Evolutionary conservation across 768 basidiomycete genomes (phyloP), one percentile per base, ranked within the genome.

Genomic region (Termitomyces sp.): DNA sequence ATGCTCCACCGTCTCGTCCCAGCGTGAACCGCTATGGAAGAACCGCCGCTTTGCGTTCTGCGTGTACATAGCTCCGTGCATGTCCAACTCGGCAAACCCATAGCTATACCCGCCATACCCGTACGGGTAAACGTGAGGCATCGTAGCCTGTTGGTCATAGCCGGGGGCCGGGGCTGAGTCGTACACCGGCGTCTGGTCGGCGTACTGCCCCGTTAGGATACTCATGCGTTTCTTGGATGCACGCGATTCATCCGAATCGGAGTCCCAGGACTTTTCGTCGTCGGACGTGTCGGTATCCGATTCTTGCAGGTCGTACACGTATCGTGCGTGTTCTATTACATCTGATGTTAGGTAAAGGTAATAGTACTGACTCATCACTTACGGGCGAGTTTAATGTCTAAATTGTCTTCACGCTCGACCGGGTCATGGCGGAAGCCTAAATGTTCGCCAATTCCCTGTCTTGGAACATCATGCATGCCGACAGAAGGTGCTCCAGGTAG

Each of bases 381-480:
- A 90, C 89, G 87, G 12, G 87, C 87, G n/a, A 91, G 75, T 47
- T 75, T 78, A 56, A 81, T 80, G 64, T 92, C 90, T 37, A 91
- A 64, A 16, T 85, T 81, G 59, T 92, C 88, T 65, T 73, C 71
- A 32, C 68, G 69, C 42, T 78, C 78, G 37, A 78, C 78, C 13
- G 82, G 79, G 32, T 79, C 77, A 29, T 68, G 69, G 16, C 74
- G 75, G 57, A 88, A 77, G 0, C 84, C 84, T 5, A 91, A 73
- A 61, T 90, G 86, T 34, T 76, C 71, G 4, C 78, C 81, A 6
- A 96, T 62, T 34, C 83, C 84, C 62, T 91, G 84, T 42, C 79
- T 71, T 0, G 94, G 94, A 1, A 92, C 88, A 49, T 88, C 85
- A 24, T 94, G 92, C 78, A 96, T 82, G 46, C 83, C 86, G 0